Evolutionary conservation across 106 monocot species (phyloP).

Genomic region (Phalaenopsis equestris): DNA sequence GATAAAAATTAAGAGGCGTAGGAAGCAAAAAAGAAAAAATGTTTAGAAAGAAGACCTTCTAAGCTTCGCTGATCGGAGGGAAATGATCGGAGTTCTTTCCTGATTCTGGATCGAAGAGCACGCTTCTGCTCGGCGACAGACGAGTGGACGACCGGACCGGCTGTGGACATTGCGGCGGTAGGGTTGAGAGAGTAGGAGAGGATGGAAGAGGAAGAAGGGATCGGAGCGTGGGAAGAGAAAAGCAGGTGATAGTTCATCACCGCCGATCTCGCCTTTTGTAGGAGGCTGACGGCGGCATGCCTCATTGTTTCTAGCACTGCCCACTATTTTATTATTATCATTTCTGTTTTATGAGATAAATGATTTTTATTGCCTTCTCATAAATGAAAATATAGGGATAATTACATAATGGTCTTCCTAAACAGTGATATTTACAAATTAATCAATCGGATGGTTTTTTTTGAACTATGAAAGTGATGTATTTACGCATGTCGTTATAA

Average conservation of each 20-base stretch:
- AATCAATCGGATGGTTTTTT: no score
- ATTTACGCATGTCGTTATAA: no score
- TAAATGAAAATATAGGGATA: no score
- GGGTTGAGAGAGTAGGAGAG: not conserved
- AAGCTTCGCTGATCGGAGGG: not conserved
- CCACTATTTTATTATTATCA: no score
- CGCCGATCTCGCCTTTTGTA: not conserved
- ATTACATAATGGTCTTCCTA: no score
- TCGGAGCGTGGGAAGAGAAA: not conserved
- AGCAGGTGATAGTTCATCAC: not conserved
- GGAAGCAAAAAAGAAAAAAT: not conserved
- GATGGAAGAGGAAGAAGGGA: not conserved
- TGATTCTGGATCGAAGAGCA: slow-evolving; percentile 7
- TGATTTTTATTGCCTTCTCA: no score
- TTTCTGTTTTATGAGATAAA: no score
- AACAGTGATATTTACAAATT: no score
- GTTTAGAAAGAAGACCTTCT: not conserved
- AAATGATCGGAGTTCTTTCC: not conserved
- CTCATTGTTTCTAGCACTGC: not conserved
- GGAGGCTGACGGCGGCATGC: not conserved
- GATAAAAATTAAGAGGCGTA: not conserved
- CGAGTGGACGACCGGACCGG: not conserved
- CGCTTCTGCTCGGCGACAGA: slow-evolving; percentile 8
- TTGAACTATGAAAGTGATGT: no score
- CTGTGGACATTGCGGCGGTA: not conserved